Evolutionary conservation across 1,284 basidiomycete genomes (phyloP), one percentile per base, ranked within the genome.

Genomic region (Apiotrichum laibachii): DNA sequence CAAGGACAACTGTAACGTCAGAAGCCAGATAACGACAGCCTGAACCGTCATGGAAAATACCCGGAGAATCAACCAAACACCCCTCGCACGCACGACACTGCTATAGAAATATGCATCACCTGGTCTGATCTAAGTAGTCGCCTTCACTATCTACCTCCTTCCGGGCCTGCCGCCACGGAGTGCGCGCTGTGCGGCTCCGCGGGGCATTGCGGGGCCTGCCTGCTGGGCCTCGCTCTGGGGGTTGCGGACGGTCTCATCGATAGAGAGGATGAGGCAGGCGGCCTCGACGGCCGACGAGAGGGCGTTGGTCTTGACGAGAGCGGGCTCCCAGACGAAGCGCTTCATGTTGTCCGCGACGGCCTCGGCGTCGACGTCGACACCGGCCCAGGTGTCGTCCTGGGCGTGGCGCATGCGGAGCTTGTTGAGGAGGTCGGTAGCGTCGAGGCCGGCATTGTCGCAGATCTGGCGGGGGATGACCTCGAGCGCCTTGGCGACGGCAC

Each of bases 391-490:
- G 55, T 82, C 80, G 47, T 90, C 92, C 61, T 86, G 85, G 0
- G 92, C 92, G 73, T 99, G 95, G 70, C 89, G 87, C 92, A 97
- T 98, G 60, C 96, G 88, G 57, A 99, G 84, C 77, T 97, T 93
- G 82, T 99, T 99, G 60, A 99, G 82, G 55, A 99, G 85, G 72
- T 99, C 96, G 13, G 95, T 99, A 1, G 95, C 95, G 79, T 99
- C 96, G 40, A 99, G 83, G 19, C 96, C 96, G 19, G 96, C 96
- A 72, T 99, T 99, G 80, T 99, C 95, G 73, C 92, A 96, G 63
- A 99, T 93, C 77, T 99, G 95, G 44, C 96, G 88, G 31, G 96
- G 96, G 71, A 99, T 98, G 68, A 95, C 87, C 78, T 99, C 96
- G 53, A 99, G 85, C 0, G 95, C 89, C 77, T 96, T 97, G 61